phyloP scores from a whole-genome alignment of 1,139 yeast species.

The Taphrina communis region DNA sequence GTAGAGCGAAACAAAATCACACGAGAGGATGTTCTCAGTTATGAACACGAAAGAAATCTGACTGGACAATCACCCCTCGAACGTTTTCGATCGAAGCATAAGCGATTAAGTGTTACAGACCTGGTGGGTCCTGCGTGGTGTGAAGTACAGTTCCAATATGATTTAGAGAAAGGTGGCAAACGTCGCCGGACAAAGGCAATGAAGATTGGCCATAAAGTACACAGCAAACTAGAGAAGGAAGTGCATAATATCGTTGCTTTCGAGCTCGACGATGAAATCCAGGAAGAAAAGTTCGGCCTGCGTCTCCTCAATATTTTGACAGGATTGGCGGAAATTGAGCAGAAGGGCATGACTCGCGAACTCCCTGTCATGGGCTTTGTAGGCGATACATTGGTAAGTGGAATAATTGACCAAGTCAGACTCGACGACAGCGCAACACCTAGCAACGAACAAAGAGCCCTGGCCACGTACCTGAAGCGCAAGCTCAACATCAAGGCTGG shows the following conservation, averaged over 20 bases:
- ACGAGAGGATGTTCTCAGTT: constrained; percentile 11
- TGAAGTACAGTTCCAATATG: constrained; percentile 36
- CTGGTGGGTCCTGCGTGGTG: constrained; percentile 42
- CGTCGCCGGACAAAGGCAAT: constrained; percentile 43
- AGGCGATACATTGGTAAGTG: constrained; percentile 43
- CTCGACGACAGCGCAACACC: not conserved
- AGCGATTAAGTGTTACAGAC: constrained; percentile 45
- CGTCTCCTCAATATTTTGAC: constrained; percentile 42
- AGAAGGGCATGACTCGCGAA: constrained; percentile 42
- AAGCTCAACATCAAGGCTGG: not conserved
- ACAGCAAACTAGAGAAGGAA: constrained; percentile 43
- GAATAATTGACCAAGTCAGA: constrained; percentile 45
- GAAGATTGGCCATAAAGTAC: constrained; percentile 45
- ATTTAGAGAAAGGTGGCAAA: constrained; percentile 26
- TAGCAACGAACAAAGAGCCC: constrained; percentile 2
- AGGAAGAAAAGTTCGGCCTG: constrained; percentile 45
- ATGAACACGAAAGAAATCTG: constrained; percentile 7
- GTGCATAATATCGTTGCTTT: constrained; percentile 34
- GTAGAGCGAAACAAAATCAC: constrained; percentile 15
- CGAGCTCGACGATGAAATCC: constrained; percentile 26
- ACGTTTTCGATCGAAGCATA: constrained; percentile 16
- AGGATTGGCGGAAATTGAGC: constrained; percentile 40
- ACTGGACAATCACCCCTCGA: constrained; percentile 12
- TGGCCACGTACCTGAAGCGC: constrained; percentile 11
- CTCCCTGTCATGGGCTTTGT: constrained; percentile 45